Percentiles rank a stretch among this genome's conserved stretches.
phyloP scores from a whole-genome alignment of 129 eudicot genomes.

The Escallonia rubra region DNA sequence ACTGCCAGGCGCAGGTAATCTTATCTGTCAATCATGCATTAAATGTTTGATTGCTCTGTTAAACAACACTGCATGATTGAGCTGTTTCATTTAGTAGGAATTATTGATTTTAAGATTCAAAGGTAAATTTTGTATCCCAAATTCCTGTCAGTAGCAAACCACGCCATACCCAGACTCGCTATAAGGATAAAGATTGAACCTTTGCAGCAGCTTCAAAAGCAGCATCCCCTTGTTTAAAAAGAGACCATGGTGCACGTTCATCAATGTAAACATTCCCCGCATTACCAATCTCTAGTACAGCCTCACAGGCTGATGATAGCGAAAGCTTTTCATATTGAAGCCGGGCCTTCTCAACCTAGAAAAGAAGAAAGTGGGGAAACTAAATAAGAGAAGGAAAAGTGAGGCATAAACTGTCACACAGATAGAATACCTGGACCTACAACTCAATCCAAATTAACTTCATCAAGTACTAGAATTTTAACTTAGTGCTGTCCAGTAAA shows the following conservation, averaged over 20 bases:
- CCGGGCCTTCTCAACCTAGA: conserved; percentile 73
- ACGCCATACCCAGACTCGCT: background rate
- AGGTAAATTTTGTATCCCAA: background rate
- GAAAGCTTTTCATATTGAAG: conserved; percentile 59
- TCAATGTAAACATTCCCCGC: conserved; percentile 86
- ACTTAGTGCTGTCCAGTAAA: too few species aligned
- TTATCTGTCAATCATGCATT: too few species aligned
- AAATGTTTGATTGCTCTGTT: too few species aligned
- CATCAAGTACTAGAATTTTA: background rate
- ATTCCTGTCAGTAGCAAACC: background rate
- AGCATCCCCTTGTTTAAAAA: conserved; percentile 83
- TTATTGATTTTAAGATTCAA: background rate
- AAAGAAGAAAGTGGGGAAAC: background rate
- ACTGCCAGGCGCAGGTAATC: too few species aligned
- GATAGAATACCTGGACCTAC: background rate
- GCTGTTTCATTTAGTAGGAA: background rate
- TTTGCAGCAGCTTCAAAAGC: conserved; percentile 81
- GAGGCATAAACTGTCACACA: conserved; percentile 4
- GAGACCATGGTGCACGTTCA: conserved; percentile 96
- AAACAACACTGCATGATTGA: background rate
- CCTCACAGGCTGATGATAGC: conserved; percentile 90
- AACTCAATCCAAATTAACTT: background rate
- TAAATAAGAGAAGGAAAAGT: background rate
- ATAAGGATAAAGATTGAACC: conserved; percentile 32
- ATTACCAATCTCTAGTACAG: conserved; percentile 83